These are phyloP conservation scores for Lactarius vividus DNA, from an alignment of 768 basidiomycete species.

Conservation along the genomic window DNA sequence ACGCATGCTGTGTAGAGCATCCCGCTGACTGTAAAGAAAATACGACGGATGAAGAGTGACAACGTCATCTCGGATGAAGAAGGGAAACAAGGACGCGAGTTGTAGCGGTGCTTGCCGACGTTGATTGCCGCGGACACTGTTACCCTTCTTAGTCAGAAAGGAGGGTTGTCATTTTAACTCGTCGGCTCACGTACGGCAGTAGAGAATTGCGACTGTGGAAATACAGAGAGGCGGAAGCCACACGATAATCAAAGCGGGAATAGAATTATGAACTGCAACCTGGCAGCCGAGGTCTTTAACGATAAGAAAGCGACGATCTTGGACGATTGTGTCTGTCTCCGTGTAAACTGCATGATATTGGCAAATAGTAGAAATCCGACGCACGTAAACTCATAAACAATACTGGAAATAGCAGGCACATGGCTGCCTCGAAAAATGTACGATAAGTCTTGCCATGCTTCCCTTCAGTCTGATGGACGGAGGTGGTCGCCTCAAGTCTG, in stretches of 20 bases:
- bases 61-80: conserved; percentile 19
- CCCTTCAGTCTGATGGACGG: neutral
- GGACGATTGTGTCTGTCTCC: conserved; percentile 24
- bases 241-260: conserved; percentile 24
- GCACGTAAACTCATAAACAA: conserved; percentile 27
- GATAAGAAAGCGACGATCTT: conserved; percentile 26
- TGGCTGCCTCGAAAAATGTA: conserved; percentile 12
- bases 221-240: conserved; percentile 27
- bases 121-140: conserved; percentile 25
- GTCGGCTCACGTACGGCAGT: conserved; percentile 24
- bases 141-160: neutral
- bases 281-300: conserved; percentile 27
- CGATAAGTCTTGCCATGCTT: neutral
- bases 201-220: conserved; percentile 20
- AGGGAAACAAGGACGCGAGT: conserved; percentile 14
- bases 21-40: conserved; percentile 14
- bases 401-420: conserved; percentile 22
- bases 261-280: conserved; percentile 23
- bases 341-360: neutral
- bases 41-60: conserved; percentile 21
- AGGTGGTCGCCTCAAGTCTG: conserved; percentile 25
- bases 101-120: conserved; percentile 19
- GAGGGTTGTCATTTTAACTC: neutral
- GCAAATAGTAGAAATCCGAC: neutral
- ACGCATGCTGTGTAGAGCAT: conserved; percentile 23